Evolutionary conservation across 345 rosid genomes (phyloP).

Genomic region (Eucalyptus pauciflora): DNA sequence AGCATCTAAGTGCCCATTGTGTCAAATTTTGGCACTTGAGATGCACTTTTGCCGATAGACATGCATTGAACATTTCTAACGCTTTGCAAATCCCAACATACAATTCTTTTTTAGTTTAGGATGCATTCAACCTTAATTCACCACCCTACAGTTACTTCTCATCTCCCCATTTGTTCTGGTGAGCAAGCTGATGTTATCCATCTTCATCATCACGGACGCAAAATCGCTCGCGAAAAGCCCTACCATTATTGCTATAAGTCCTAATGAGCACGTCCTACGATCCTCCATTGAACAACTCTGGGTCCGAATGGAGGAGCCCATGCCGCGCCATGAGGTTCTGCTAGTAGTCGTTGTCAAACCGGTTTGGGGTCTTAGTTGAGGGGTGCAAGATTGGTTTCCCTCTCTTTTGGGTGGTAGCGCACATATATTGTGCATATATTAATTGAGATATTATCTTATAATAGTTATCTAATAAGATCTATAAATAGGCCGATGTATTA

Average conservation of each 20-base stretch:
- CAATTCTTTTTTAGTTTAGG: not conserved
- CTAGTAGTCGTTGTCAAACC: constrained; percentile 22
- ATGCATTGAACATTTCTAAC: not conserved
- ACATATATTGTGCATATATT: accelerated
- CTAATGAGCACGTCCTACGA: constrained; percentile 16
- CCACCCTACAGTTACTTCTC: constrained; percentile 20
- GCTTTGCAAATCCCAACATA: not conserved
- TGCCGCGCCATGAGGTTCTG: constrained; percentile 1
- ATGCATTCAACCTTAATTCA: not conserved
- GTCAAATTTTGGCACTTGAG: too few relatives aligned
- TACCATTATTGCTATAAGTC: constrained; percentile 4
- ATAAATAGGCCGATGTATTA: not conserved
- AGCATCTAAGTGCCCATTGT: too few relatives aligned
- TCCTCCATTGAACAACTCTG: constrained; percentile 20
- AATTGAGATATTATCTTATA: not conserved
- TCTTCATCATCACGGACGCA: constrained; percentile 31
- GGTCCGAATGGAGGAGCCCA: constrained; percentile 39
- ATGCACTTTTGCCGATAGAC: not conserved
- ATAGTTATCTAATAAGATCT: not conserved
- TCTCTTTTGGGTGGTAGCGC: constrained; percentile 4
- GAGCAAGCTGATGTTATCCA: constrained; percentile 33
- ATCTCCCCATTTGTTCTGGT: constrained; percentile 24
- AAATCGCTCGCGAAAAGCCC: constrained; percentile 15
- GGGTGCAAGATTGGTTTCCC: constrained; percentile 14
- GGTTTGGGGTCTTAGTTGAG: constrained; percentile 8